Conservation (phyloP, 176 grass and related monocot genomes). For the Carex littledalei region DNA sequence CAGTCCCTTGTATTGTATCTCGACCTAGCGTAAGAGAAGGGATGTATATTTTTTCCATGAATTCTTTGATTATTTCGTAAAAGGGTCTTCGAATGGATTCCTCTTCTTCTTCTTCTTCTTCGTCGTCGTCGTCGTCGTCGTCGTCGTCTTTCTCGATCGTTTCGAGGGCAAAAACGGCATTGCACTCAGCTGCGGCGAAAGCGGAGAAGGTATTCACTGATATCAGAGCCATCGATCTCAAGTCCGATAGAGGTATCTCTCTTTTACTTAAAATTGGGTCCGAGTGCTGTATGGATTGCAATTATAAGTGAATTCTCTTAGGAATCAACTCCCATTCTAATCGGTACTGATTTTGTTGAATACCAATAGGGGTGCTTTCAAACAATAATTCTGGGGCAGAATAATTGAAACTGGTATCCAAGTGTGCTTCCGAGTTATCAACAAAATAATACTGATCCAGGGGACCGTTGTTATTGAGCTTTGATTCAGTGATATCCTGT, state of each 20-base stretch:
- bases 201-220: conserved; percentile 72
- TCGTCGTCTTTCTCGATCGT: conserved; percentile 49
- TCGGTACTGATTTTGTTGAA: background rate
- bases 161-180: conserved; percentile 71
- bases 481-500: background rate
- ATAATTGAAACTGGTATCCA: background rate
- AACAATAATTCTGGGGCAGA: background rate
- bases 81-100: conserved; percentile 26
- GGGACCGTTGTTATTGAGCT: background rate
- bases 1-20: background rate
- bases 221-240: conserved; percentile 60
- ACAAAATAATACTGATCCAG: background rate
- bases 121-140: conserved; percentile 14
- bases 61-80: background rate
- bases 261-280: background rate
- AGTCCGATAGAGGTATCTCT: conserved; percentile 71
- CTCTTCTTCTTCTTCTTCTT: background rate
- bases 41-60: background rate
- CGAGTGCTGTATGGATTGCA: conserved; percentile 6
- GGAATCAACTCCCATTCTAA: background rate
- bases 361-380: background rate
- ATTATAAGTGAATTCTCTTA: background rate
- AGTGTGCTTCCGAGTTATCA: background rate
- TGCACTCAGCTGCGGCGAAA: conserved; percentile 78
- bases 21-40: background rate